A percentile compares a stretch with the other conserved stretches of the same genome.
Conservation (phyloP, 1,284 basidiomycete genomes). For the Ustilago cynodontis region DNA sequence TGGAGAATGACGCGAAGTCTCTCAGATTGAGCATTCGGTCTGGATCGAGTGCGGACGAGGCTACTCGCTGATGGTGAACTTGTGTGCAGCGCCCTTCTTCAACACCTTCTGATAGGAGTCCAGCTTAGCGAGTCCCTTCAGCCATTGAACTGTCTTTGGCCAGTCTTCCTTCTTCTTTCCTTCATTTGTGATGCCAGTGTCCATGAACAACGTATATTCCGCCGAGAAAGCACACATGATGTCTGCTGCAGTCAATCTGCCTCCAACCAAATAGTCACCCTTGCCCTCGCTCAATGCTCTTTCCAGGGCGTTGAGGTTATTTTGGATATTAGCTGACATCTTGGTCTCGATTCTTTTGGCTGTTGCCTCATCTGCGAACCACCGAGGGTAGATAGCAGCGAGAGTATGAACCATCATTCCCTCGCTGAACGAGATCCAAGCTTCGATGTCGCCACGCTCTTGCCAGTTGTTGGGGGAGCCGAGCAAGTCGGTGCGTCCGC, state of each 20-base stretch:
- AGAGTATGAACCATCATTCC: slow-evolving; percentile 41
- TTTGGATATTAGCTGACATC: slow-evolving; percentile 36
- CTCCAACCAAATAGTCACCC: slow-evolving; percentile 12
- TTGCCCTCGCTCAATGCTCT: not conserved
- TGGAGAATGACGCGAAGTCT: no score
- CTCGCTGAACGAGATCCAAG: slow-evolving; percentile 34
- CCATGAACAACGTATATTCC: slow-evolving; percentile 45
- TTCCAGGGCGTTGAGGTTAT: slow-evolving; percentile 35
- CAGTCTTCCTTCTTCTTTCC: slow-evolving; percentile 30
- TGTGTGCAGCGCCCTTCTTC: slow-evolving; percentile 26
- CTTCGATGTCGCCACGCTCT: slow-evolving; percentile 19
- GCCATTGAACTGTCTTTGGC: slow-evolving; percentile 38
- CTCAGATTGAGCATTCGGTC: no score
- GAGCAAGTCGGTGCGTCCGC: slow-evolving; percentile 5
- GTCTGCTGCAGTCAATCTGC: slow-evolving; percentile 26
- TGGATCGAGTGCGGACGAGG: not conserved
- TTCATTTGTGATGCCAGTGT: slow-evolving; percentile 13
- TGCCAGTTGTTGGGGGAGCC: slow-evolving; percentile 18
- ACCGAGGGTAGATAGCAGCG: slow-evolving; percentile 29
- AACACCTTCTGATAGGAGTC: slow-evolving; percentile 22
- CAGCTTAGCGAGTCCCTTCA: slow-evolving; percentile 14
- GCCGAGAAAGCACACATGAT: slow-evolving; percentile 37
- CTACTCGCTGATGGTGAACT: slow-evolving; percentile 27
- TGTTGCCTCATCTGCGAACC: slow-evolving; percentile 12
- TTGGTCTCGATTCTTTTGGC: slow-evolving; percentile 13